Conservation (phyloP, 805 yeast genomes). For the Yamadazyma scolyti region DNA sequence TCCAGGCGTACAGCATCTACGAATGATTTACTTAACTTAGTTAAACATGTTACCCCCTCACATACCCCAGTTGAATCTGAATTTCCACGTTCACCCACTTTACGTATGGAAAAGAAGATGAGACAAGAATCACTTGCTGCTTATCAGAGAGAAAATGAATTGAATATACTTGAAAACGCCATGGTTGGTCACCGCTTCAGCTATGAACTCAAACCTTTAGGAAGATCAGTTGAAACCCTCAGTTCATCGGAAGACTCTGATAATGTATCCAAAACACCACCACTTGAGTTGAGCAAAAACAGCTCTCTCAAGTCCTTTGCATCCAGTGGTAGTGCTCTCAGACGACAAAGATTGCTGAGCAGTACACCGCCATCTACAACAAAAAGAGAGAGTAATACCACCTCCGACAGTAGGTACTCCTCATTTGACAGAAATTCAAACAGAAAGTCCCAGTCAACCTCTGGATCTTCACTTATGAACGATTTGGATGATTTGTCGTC, state of each 20-base stretch:
- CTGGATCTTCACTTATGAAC: conserved; percentile 23
- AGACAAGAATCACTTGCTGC: conserved; percentile 2
- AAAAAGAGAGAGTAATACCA: conserved; percentile 10
- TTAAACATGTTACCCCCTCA: conserved; percentile 7
- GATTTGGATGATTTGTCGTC: conserved; percentile 25
- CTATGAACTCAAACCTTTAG: conserved; percentile 27
- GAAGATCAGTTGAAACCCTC: conserved; percentile 28
- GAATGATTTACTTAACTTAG: conserved; percentile 11
- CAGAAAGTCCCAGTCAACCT: conserved; percentile 20
- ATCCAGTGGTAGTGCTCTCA: neutral
- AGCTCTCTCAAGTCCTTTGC: conserved; percentile 9
- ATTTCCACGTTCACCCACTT: conserved; percentile 1
- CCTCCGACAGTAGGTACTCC: conserved; percentile 4
- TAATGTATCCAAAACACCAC: conserved; percentile 9
- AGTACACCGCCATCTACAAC: conserved; percentile 1
- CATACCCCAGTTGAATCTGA: conserved; percentile 1
- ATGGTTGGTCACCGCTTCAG: conserved; percentile 5
- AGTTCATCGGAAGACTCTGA: conserved; percentile 19
- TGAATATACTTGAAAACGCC: conserved; percentile 7
- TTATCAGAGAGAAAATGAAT: conserved; percentile 9
- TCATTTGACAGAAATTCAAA: conserved; percentile 6
- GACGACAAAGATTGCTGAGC: neutral
- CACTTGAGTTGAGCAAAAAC: conserved; percentile 9
- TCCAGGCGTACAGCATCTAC: conserved; percentile 15
- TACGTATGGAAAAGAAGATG: neutral